These are phyloP conservation scores for Candida montana DNA, from an alignment of 805 yeast species.

Conservation along the genomic window DNA sequence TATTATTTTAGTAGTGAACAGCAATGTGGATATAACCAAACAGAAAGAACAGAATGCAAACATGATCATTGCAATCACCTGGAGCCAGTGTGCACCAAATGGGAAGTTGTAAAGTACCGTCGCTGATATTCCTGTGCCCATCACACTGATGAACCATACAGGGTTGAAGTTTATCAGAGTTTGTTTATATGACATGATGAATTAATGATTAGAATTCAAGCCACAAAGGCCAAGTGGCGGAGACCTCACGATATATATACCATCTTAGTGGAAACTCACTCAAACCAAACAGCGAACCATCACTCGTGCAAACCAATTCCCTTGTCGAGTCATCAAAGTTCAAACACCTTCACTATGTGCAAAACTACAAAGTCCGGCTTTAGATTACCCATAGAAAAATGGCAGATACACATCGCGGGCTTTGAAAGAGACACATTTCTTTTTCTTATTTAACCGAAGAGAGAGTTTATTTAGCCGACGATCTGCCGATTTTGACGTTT, in stretches of 20 bases:
- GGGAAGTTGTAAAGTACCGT: conserved; percentile 61
- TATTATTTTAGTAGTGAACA: conserved; percentile 37
- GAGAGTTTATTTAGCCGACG: not conserved
- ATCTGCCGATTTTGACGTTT: too few species aligned
- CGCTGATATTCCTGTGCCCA: conserved; percentile 81
- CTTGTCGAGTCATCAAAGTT: not conserved
- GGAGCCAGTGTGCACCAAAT: conserved; percentile 54
- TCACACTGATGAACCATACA: conserved; percentile 63
- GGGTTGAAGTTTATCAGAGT: conserved; percentile 34
- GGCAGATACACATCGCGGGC: not conserved
- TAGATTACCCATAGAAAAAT: not conserved
- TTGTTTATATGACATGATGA: not conserved
- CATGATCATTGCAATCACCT: conserved; percentile 51
- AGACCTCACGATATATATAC: too few species aligned
- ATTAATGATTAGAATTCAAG: not conserved
- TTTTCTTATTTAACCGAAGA: not conserved
- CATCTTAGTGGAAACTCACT: too few species aligned
- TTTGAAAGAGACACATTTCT: not conserved
- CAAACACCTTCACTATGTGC: not conserved
- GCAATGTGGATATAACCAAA: conserved; percentile 36
- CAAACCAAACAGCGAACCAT: not conserved
- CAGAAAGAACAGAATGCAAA: conserved; percentile 54
- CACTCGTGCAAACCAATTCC: not conserved
- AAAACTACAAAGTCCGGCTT: not conserved
- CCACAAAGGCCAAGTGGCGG: too few species aligned